These are phyloP conservation scores for Heterotrichella gracilis DNA, from an alignment of 352 stramenopile genomes.

Conservation along the genomic window DNA sequence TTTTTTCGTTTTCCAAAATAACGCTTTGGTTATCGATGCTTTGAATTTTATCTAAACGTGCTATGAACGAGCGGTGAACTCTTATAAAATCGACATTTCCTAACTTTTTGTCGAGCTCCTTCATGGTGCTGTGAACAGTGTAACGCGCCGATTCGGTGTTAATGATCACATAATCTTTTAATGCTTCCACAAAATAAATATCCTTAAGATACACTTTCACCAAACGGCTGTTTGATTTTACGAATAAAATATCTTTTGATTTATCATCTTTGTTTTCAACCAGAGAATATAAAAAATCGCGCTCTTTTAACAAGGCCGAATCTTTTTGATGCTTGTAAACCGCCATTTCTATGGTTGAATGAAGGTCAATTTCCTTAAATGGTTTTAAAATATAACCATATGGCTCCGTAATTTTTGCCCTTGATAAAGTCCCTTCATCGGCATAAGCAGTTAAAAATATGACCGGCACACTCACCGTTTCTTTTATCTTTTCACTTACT, in stretches of 20 bases:
- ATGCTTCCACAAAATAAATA: conserved; percentile 4
- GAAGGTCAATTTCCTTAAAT: neutral
- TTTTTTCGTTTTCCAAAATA: neutral
- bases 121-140: neutral
- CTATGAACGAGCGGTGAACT: neutral
- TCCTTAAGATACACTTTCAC: neutral
- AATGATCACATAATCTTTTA: conserved; percentile 6
- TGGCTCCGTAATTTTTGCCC: neutral
- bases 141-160: neutral
- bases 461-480: neutral
- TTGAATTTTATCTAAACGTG: neutral
- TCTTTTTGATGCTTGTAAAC: conserved; percentile 9
- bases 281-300: neutral
- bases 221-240: neutral
- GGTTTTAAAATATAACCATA: conserved; percentile 9
- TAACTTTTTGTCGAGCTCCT: neutral
- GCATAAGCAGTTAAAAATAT: conserved; percentile 2
- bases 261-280: conserved; percentile 9
- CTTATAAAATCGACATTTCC: neutral
- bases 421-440: neutral
- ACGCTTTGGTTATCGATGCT: neutral
- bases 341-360: neutral
- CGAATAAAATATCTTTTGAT: neutral
- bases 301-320: neutral
- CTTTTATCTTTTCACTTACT: neutral